phyloP scores from a whole-genome alignment of 1,284 basidiomycete species.

The Stereum hirsutum region DNA sequence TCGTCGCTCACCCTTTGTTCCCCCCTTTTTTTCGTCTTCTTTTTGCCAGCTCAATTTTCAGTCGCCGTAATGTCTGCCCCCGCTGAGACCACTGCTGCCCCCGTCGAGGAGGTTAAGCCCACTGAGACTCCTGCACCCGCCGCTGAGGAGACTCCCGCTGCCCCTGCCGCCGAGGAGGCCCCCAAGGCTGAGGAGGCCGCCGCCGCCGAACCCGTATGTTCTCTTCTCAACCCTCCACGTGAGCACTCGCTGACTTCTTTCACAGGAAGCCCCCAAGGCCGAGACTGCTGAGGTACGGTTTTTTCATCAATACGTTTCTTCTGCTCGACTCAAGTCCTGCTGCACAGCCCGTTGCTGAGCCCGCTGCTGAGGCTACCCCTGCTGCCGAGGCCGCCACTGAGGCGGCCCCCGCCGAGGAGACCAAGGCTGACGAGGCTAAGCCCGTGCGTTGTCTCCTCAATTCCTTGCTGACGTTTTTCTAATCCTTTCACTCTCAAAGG shows the following conservation, averaged over 20 bases:
- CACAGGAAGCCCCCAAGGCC: conserved; percentile 40
- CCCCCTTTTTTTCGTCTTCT: conserved; percentile 11
- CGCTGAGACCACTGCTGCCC: conserved; percentile 36
- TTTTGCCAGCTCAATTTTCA: conserved; percentile 38
- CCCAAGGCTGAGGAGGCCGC: conserved; percentile 21
- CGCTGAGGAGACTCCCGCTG: conserved; percentile 22
- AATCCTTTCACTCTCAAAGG: conserved; percentile 10
- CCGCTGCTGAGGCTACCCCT: conserved; percentile 22
- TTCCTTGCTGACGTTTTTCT: conserved; percentile 6
- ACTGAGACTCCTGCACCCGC: conserved; percentile 28
- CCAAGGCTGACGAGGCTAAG: conserved; percentile 35
- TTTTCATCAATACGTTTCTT: background rate
- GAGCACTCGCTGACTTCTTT: background rate
- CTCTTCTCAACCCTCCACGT: conserved; percentile 10
- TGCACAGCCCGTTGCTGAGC: too few relatives aligned
- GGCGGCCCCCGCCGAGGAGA: conserved; percentile 25
- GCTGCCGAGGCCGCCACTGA: conserved; percentile 27
- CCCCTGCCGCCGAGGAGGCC: conserved; percentile 9
- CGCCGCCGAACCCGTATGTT: conserved; percentile 11
- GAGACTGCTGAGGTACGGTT: conserved; percentile 32
- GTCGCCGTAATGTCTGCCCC: conserved; percentile 72
- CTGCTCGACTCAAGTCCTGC: too few relatives aligned
- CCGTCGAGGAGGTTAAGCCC: conserved; percentile 45
- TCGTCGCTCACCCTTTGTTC: conserved; percentile 3
- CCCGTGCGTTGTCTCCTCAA: conserved; percentile 35